Evolutionary conservation across 441 rosid genomes (phyloP), one percentile per base, ranked within the genome.

Genomic region (Arabidopsis hybrid): DNA sequence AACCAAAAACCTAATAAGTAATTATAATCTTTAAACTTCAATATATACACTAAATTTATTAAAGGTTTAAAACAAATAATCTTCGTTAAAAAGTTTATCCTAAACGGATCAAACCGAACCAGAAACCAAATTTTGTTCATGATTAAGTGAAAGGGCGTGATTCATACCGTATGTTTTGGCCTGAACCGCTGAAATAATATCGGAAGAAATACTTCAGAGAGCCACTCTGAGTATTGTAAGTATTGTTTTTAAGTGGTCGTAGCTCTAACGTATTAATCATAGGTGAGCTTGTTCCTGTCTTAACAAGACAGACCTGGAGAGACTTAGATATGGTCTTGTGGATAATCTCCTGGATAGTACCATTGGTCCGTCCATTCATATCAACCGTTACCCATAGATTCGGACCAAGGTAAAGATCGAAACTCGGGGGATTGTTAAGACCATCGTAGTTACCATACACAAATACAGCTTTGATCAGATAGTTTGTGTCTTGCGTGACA

Each of bases 201-300:
- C 80, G 72, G 31, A 53, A n/a, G 2, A 14, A 17, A 16, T 3
- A 52, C 6, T 65, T 52, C 0, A 87, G 69, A 1, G 89, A 80
- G 36, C 82, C 85, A 8, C 79, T 70, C 40, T 70, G 65, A 45
- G 88, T 83, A 10, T 21, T 35, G 56, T 86, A 89, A 9, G 74
- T 61, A 3, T 1, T 10, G 38, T 70, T 80, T 11, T 35, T 26
- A 50, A 90, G 51, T 45, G 65, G 84, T 65, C 90, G 81, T 4
- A 84, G 62, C 72, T 90, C 90, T 18, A 88, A 47, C 7, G 73
- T 73, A 31, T 86, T 85, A 65, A 88, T 82, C 53, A 84, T 76
- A 43, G 95, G 93, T 11, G 68, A 39, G 42, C 61, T 64, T 17
- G 58, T 31, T 36, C 79, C 83, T 8, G 67, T 74, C 64, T 81